Percentiles rank a stretch among this genome's conserved stretches.
Evolutionary conservation across 345 rosid species (phyloP).

Genomic region (Luvunga scandens): DNA sequence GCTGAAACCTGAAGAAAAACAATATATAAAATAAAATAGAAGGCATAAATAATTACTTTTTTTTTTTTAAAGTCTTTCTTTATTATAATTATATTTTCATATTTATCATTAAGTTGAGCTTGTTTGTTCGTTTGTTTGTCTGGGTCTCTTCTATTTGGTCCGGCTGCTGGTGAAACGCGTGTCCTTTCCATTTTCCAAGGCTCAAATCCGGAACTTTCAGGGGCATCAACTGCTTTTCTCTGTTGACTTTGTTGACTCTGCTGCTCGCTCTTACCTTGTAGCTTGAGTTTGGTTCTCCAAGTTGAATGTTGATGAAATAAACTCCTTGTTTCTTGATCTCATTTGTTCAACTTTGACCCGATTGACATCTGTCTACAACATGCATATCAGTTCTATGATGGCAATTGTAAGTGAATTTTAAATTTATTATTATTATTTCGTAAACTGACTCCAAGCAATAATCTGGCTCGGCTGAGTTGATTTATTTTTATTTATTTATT

Average conservation of each 20-base stretch:
- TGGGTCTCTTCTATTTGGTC: neutral
- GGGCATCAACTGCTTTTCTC: neutral
- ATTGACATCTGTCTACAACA: too few relatives aligned
- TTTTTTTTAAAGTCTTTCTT: too few relatives aligned
- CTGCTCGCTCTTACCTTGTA: neutral
- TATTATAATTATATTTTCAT: neutral
- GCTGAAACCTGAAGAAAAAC: neutral
- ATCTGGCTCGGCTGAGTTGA: too few relatives aligned
- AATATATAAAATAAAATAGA: neutral
- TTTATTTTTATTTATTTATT: too few relatives aligned
- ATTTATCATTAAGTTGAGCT: neutral
- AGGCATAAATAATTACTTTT: neutral
- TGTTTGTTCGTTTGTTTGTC: neutral
- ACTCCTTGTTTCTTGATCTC: neutral
- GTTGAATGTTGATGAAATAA: conserved; percentile 8
- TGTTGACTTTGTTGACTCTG: conserved; percentile 11
- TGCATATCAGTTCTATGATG: too few relatives aligned
- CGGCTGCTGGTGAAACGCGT: neutral
- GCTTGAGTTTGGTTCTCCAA: neutral
- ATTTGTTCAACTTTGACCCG: neutral
- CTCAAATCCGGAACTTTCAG: neutral
- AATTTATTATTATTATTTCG: too few relatives aligned
- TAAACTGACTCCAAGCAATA: too few relatives aligned
- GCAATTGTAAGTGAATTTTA: neutral
- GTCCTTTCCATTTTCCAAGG: neutral